phyloP scores from a whole-genome alignment of 2,329 filamentous ascomycete species.

The Tolypocladium cylindrosporum region DNA sequence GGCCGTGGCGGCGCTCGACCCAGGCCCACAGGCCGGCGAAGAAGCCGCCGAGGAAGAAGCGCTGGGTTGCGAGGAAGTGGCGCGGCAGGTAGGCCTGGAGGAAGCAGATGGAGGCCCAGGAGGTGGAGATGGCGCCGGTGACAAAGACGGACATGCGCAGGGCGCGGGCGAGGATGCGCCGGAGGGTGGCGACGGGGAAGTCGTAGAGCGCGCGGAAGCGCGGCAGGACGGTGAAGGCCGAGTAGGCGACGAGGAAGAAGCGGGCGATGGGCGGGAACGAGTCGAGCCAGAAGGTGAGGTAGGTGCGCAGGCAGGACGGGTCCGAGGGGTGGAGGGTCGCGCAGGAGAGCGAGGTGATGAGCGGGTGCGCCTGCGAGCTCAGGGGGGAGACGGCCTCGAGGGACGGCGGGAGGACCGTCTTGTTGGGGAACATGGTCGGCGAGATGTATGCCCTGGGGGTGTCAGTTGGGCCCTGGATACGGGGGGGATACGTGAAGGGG shows the following conservation, averaged over 20 bases:
- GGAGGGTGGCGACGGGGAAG: conserved; percentile 57
- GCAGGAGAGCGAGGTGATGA: conserved; percentile 77
- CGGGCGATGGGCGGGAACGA: conserved; percentile 72
- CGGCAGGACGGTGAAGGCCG: conserved; percentile 56
- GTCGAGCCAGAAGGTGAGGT: conserved; percentile 76
- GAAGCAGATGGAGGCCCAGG: conserved; percentile 84
- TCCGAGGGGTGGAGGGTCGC: conserved; percentile 80
- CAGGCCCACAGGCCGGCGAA: conserved; percentile 79
- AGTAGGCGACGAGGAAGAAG: conserved; percentile 67
- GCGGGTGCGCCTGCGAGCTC: conserved; percentile 75
- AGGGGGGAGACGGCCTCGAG: conserved; percentile 66
- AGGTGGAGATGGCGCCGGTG: conserved; percentile 73
- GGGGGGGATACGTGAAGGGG: no score
- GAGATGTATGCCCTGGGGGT: conserved; percentile 59
- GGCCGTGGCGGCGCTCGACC: conserved; percentile 54
- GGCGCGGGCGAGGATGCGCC: conserved; percentile 55
- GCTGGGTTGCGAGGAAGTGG: conserved; percentile 64
- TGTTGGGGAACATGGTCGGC: conserved; percentile 74
- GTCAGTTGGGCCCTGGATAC: conserved; percentile 1
- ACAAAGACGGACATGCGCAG: conserved; percentile 64
- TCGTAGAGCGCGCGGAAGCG: conserved; percentile 59
- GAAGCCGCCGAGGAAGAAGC: conserved; percentile 85
- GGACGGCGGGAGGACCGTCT: conserved; percentile 53
- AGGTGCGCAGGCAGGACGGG: conserved; percentile 80
- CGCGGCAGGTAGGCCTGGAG: conserved; percentile 74